phyloP scores from a whole-genome alignment of 208 protist species.

The Angomonas ambiguus region DNA sequence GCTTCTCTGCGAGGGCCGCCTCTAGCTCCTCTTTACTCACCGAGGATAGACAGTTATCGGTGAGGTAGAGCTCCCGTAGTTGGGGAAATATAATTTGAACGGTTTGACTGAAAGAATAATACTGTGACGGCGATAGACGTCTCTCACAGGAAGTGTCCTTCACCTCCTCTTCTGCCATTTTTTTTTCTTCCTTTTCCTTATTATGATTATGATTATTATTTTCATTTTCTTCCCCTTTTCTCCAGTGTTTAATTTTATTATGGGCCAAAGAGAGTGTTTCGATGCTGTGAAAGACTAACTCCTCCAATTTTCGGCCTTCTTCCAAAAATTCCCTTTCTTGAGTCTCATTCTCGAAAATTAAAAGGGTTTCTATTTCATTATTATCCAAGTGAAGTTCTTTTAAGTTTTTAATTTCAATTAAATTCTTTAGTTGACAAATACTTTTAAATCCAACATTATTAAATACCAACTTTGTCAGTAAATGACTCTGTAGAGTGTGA shows the following conservation, averaged over 20 bases:
- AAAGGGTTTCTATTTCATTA: conserved; percentile 44
- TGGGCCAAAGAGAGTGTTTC: conserved; percentile 74
- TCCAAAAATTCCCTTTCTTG: neutral
- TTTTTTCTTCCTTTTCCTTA: no score
- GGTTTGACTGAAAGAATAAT: conserved; percentile 37
- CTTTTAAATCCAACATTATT: conserved; percentile 68
- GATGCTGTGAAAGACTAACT: conserved; percentile 42
- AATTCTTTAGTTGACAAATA: conserved; percentile 39
- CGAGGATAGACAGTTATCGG: no score
- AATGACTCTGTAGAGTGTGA: conserved; percentile 31
- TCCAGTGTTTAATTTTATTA: conserved; percentile 66
- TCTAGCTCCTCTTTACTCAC: no score
- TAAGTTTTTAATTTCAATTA: conserved; percentile 49
- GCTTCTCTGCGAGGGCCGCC: no score
- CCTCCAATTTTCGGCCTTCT: neutral
- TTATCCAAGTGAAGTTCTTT: conserved; percentile 79
- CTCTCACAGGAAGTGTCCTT: no score
- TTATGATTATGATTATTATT: conserved; percentile 12
- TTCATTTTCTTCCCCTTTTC: conserved; percentile 7
- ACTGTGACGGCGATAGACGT: no score
- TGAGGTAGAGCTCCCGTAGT: conserved; percentile 63
- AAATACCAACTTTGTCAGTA: conserved; percentile 69
- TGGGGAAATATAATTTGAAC: conserved; percentile 49
- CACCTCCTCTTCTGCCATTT: no score
- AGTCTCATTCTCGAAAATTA: conserved; percentile 15